Conservation (phyloP, 2,329 filamentous ascomycete genomes). For the Fusarium temperatum region DNA sequence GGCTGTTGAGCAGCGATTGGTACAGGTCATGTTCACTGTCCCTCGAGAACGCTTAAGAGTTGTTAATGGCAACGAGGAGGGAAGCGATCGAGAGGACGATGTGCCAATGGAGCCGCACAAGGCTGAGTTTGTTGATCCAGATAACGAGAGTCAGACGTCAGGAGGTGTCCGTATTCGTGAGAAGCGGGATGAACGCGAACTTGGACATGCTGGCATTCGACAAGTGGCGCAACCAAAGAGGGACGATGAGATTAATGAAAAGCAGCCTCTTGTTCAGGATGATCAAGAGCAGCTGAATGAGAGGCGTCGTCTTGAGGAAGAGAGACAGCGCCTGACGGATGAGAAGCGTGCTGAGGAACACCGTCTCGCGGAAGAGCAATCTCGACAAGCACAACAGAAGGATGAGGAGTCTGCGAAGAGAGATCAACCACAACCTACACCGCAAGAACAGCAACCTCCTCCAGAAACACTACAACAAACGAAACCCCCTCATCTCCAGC, state of each 20-base stretch:
- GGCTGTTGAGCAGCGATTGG: constrained; percentile 74
- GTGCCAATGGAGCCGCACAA: constrained; percentile 42
- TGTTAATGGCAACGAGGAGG: constrained; percentile 77
- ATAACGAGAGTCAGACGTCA: constrained; percentile 38
- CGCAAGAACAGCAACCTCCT: constrained; percentile 1
- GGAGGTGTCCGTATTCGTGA: constrained; percentile 16
- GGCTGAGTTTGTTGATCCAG: constrained; percentile 55
- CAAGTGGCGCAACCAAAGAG: constrained; percentile 1
- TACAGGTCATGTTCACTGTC: constrained; percentile 93
- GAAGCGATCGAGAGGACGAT: constrained; percentile 44
- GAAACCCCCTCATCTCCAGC: constrained; percentile 25
- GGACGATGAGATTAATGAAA: constrained; percentile 18
- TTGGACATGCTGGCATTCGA: background rate
- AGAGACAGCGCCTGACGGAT: background rate
- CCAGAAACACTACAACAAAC: constrained; percentile 13
- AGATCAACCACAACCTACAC: background rate
- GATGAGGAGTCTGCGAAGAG: background rate
- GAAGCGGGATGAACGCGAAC: constrained; percentile 1
- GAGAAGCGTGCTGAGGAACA: constrained; percentile 12
- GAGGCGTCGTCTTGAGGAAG: background rate
- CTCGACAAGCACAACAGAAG: background rate
- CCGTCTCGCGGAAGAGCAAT: background rate
- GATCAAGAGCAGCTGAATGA: constrained; percentile 1
- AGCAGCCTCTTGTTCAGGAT: constrained; percentile 12
- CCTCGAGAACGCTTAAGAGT: constrained; percentile 86